phyloP scores from a whole-genome alignment of 306 rosid species.

The Prunus davidiana region DNA sequence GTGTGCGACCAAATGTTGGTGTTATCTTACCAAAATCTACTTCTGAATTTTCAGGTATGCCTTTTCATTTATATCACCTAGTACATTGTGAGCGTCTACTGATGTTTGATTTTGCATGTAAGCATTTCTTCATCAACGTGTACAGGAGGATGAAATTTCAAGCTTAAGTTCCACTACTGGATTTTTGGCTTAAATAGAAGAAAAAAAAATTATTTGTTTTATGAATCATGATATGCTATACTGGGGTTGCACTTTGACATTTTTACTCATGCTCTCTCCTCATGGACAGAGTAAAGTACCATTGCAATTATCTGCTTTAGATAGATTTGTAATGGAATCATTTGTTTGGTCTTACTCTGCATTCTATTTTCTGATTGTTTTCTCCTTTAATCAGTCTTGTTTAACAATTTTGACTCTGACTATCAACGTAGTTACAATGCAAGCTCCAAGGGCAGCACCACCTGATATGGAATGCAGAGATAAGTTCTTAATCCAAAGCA shows the following conservation, averaged over 20 bases:
- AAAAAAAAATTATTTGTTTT: not conserved
- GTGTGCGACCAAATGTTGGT: slow-evolving; percentile 91
- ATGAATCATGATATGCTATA: not conserved
- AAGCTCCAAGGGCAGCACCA: slow-evolving; percentile 54
- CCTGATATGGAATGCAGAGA: slow-evolving; percentile 78
- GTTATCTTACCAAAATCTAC: slow-evolving; percentile 62
- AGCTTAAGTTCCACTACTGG: not conserved
- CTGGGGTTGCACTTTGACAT: not conserved
- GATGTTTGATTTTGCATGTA: not conserved
- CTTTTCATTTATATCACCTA: not conserved
- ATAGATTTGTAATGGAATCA: not conserved
- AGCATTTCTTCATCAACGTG: not conserved
- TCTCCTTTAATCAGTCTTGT: slow-evolving; percentile 1
- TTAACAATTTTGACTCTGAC: slow-evolving; percentile 7
- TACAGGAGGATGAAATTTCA: not conserved
- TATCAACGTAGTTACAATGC: slow-evolving; percentile 74
- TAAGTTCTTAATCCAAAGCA: slow-evolving; percentile 88
- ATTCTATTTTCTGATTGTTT: not conserved
- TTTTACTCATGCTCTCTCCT: not conserved
- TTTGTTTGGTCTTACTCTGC: slow-evolving; percentile 1
- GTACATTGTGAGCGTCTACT: not conserved
- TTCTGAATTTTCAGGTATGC: slow-evolving; percentile 71
- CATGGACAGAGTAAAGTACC: not conserved
- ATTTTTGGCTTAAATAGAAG: not conserved
- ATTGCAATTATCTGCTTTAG: not conserved